Conservation (phyloP, 2,329 filamentous ascomycete genomes). For the Chaetomiaceae sp. region DNA sequence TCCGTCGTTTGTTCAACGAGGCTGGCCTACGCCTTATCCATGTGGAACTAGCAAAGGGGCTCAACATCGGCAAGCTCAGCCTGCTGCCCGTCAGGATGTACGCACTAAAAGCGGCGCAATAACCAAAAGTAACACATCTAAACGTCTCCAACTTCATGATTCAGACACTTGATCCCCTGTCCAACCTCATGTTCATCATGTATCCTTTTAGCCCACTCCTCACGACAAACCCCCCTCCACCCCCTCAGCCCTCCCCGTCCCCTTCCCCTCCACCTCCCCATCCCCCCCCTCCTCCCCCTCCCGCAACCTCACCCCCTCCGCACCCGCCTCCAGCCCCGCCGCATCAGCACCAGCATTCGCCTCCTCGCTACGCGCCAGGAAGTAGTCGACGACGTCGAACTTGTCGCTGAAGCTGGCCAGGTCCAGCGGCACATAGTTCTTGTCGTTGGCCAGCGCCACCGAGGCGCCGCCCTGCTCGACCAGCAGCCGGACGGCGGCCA, state of each 20-base stretch:
- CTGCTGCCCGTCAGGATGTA: conserved; percentile 73
- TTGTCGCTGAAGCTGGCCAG: conserved; percentile 66
- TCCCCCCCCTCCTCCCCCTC: conserved; percentile 17
- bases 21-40: conserved; percentile 63
- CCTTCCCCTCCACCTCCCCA: conserved; percentile 1
- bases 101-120: conserved; percentile 53
- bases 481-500: conserved; percentile 71
- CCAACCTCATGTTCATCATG: background rate
- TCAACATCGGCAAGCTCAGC: conserved; percentile 46
- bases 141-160: no score
- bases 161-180: no score
- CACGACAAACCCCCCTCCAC: background rate
- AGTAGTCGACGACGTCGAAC: conserved; percentile 57
- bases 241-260: background rate
- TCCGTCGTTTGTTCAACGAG: conserved; percentile 59
- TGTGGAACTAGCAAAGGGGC: conserved; percentile 66
- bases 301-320: conserved; percentile 33
- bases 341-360: conserved; percentile 40
- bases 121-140: no score
- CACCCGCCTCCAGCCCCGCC: conserved; percentile 35
- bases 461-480: conserved; percentile 73
- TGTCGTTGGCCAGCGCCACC: conserved; percentile 70
- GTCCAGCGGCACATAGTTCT: conserved; percentile 75
- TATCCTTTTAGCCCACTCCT: background rate
- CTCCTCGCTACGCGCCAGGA: conserved; percentile 42